Percentiles rank a stretch among this genome's conserved stretches.
phyloP scores from a whole-genome alignment of 768 basidiomycete genomes.

The Trametes cubensis region DNA sequence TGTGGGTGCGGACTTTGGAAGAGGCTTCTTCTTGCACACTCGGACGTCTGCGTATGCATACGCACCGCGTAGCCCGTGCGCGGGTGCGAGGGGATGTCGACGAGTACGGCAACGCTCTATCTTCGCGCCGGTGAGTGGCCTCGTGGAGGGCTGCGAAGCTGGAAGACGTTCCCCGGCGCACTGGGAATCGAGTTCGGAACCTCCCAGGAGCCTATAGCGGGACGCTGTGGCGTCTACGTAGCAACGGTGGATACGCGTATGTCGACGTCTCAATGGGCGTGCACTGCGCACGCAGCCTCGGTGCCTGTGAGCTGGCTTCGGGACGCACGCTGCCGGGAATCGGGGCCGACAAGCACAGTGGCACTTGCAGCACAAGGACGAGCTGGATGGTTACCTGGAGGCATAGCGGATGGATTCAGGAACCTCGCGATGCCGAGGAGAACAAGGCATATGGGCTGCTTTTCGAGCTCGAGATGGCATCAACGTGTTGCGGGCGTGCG shows the following conservation, averaged over 20 bases:
- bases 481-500: not conserved
- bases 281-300: slow-evolving; percentile 9
- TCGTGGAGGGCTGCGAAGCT: not conserved
- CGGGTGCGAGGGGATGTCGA: too few species aligned
- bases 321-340: not conserved
- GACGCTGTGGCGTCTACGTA: too few species aligned
- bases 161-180: not conserved
- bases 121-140: not conserved
- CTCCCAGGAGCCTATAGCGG: too few species aligned
- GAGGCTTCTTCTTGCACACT: too few species aligned
- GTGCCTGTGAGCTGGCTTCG: not conserved
- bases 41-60: too few species aligned
- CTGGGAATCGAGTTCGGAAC: too few species aligned
- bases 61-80: too few species aligned
- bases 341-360: not conserved
- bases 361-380: not conserved
- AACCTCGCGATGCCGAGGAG: not conserved
- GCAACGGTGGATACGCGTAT: not conserved
- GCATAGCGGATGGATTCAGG: not conserved
- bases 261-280: too few species aligned
- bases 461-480: not conserved
- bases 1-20: too few species aligned
- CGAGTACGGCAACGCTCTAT: not conserved
- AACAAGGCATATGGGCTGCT: not conserved
- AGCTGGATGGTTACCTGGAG: too few species aligned